phyloP scores from a whole-genome alignment of 176 grass and related monocot species.

The Echinochloa phyllopogon region DNA sequence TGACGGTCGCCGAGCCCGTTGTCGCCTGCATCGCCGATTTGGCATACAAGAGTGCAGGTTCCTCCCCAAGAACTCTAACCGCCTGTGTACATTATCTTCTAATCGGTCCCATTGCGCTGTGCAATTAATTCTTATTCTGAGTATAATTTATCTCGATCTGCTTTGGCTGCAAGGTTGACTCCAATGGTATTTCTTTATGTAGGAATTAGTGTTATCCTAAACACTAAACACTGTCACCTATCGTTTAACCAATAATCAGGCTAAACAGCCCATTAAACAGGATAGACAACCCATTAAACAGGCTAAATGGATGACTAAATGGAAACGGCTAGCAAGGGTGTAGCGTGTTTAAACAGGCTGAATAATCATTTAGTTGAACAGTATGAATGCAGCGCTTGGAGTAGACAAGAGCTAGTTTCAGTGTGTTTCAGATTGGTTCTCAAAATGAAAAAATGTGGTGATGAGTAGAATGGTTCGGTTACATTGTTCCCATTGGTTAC shows the following conservation, averaged over 20 bases:
- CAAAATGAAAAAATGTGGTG: not conserved
- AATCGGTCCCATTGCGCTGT: not conserved
- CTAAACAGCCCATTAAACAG: too few species aligned
- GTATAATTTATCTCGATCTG: not conserved
- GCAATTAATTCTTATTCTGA: not conserved
- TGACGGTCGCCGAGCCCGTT: constrained; percentile 73
- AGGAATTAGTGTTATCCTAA: not conserved
- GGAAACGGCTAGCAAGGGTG: too few species aligned
- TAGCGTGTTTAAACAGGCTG: too few species aligned
- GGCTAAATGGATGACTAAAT: too few species aligned
- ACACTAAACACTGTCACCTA: too few species aligned
- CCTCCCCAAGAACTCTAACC: not conserved
- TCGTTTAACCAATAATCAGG: too few species aligned
- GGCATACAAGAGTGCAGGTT: constrained; percentile 75
- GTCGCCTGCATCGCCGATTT: constrained; percentile 81
- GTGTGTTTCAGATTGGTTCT: not conserved
- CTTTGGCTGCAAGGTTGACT: not conserved
- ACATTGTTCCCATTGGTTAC: not conserved
- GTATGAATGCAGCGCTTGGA: not conserved
- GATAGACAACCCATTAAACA: too few species aligned
- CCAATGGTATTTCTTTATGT: not conserved
- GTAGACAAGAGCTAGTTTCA: not conserved
- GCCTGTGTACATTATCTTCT: not conserved
- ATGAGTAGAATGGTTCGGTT: not conserved
- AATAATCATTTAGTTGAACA: too few species aligned